phyloP scores from a whole-genome alignment of 2,329 filamentous ascomycete genomes.

The Drechslerella coelobrocha region DNA sequence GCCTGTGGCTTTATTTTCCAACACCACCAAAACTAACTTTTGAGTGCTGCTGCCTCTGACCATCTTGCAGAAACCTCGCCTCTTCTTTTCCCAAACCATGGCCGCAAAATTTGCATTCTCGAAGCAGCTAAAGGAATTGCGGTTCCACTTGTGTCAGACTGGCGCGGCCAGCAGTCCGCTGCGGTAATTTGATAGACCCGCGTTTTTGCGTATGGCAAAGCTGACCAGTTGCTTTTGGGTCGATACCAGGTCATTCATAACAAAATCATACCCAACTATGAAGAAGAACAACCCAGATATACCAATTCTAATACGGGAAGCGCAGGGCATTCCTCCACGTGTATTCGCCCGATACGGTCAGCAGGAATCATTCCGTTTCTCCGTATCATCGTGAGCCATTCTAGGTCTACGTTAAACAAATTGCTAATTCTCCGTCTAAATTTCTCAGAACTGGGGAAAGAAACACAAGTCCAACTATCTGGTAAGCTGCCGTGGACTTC shows the following conservation, averaged over 20 bases:
- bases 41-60: no score
- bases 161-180: constrained; percentile 87
- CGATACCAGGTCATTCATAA: constrained; percentile 77
- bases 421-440: neutral
- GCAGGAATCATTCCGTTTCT: constrained; percentile 55
- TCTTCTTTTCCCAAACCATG: no score
- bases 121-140: constrained; percentile 87
- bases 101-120: constrained; percentile 85
- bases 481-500: constrained; percentile 9
- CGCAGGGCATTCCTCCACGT: constrained; percentile 79
- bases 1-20: neutral
- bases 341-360: constrained; percentile 92
- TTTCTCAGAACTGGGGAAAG: constrained; percentile 68
- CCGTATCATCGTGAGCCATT: constrained; percentile 18
- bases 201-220: constrained; percentile 44
- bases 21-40: neutral
- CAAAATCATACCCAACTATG: constrained; percentile 93
- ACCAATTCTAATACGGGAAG: constrained; percentile 94
- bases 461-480: constrained; percentile 69
- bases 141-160: constrained; percentile 96
- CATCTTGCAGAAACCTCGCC: no score
- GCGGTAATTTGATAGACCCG: constrained; percentile 65
- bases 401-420: constrained; percentile 2
- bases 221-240: constrained; percentile 3
- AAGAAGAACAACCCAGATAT: constrained; percentile 97